Evolutionary conservation across 2,329 filamentous ascomycete genomes (phyloP).

Genomic region (Ilyonectria destructans): DNA sequence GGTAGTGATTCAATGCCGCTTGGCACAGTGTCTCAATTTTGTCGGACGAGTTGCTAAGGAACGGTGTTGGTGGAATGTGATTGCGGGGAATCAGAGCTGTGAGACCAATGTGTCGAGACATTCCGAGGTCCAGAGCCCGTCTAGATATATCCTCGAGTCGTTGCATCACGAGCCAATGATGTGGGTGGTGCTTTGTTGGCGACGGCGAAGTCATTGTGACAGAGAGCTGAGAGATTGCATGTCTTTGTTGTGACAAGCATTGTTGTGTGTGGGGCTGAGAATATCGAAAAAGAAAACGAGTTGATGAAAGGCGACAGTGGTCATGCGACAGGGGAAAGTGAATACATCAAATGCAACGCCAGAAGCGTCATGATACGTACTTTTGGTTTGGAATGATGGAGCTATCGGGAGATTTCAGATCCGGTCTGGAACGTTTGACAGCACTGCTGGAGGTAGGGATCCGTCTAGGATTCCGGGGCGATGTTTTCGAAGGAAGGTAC

Average conservation of each 20-base stretch:
- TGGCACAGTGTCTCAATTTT: constrained; percentile 38
- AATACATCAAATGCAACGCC: not conserved
- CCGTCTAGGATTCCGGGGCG: constrained; percentile 47
- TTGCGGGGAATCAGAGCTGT: constrained; percentile 12
- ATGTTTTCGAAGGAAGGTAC: constrained; percentile 41
- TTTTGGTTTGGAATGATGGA: constrained; percentile 28
- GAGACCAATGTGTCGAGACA: constrained; percentile 27
- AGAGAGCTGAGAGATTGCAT: not conserved
- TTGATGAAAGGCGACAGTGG: not conserved
- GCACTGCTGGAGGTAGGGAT: constrained; percentile 45
- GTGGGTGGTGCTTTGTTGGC: not conserved
- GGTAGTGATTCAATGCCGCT: constrained; percentile 36
- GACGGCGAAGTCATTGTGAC: not conserved
- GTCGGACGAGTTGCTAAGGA: not conserved
- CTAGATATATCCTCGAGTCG: constrained; percentile 3
- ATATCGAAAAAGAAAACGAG: not conserved
- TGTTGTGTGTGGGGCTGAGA: not conserved
- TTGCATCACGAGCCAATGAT: not conserved
- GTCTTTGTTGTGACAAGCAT: not conserved
- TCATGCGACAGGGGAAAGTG: not conserved
- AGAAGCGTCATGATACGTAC: not conserved
- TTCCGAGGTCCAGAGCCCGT: not conserved
- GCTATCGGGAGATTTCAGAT: constrained; percentile 46
- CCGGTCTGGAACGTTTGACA: constrained; percentile 46
- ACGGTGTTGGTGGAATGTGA: constrained; percentile 18